Evolutionary conservation across 768 basidiomycete genomes (phyloP).

Genomic region (Leccinum variicolor): DNA sequence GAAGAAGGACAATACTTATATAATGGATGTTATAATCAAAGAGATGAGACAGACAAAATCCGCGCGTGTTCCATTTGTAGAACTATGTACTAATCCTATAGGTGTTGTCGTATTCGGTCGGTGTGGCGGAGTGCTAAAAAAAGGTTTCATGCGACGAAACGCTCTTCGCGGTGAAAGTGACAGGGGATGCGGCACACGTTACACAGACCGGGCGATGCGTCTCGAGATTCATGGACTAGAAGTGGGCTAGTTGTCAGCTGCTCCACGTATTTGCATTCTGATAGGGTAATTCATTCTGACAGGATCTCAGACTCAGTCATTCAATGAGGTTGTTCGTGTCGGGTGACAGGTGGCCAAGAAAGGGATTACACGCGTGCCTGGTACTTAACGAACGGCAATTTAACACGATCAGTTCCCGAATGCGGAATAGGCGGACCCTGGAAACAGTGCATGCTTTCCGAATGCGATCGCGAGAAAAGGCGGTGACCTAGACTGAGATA

Average conservation of each 20-base stretch:
- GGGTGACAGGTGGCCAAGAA: conserved; percentile 10
- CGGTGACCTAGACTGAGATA: conserved; percentile 26
- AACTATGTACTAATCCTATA: neutral
- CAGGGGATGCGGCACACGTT: conserved; percentile 14
- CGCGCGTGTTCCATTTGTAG: conserved; percentile 7
- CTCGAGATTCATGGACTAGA: conserved; percentile 20
- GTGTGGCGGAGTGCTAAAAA: conserved; percentile 16
- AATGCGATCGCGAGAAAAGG: conserved; percentile 26
- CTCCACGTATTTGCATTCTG: conserved; percentile 25
- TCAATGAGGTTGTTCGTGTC: conserved; percentile 1
- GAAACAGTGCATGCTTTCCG: conserved; percentile 24
- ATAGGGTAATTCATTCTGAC: conserved; percentile 24
- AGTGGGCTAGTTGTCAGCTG: conserved; percentile 18
- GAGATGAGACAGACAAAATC: conserved; percentile 9
- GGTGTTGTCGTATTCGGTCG: conserved; percentile 1
- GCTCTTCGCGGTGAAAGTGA: conserved; percentile 4
- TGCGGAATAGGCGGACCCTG: conserved; percentile 31
- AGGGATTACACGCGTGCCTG: conserved; percentile 25
- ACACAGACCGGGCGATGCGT: conserved; percentile 15
- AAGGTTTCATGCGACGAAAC: conserved; percentile 10
- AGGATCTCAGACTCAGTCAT: neutral
- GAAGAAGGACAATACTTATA: conserved; percentile 10
- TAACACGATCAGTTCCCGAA: conserved; percentile 23
- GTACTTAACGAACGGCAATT: conserved; percentile 22
- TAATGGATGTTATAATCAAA: conserved; percentile 8